phyloP scores from a whole-genome alignment of 345 rosid genomes.

The Syzygium oleosum region DNA sequence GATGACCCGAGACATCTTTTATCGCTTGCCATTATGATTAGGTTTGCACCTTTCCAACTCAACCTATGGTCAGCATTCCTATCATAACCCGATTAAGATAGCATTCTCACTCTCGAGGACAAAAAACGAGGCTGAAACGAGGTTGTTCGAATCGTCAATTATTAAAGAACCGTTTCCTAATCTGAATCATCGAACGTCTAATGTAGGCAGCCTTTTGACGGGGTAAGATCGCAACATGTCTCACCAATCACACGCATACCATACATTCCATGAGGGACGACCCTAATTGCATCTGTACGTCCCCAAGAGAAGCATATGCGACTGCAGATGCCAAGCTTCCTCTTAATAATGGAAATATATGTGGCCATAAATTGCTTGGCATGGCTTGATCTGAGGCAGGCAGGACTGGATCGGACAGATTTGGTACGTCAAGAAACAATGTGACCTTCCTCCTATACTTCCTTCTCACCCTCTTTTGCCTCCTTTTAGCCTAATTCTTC shows the following conservation, averaged over 20 bases:
- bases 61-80: not conserved
- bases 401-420: not conserved
- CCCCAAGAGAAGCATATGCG: not conserved
- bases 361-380: not conserved
- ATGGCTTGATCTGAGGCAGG: not conserved
- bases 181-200: not conserved
- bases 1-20: not conserved
- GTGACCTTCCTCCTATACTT: not conserved
- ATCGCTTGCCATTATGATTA: not conserved
- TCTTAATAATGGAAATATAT: not conserved
- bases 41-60: not conserved
- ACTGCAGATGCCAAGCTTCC: not conserved
- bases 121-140: no score
- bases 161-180: not conserved
- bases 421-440: not conserved
- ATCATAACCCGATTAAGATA: not conserved
- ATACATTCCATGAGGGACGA: not conserved
- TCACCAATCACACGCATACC: not conserved
- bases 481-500: not conserved
- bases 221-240: not conserved
- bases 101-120: not conserved
- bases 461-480: not conserved
- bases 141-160: not conserved
- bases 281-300: not conserved
- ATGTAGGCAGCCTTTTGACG: not conserved